Percentiles rank a stretch among this genome's conserved stretches.
Conservation (phyloP, 768 basidiomycete genomes). For the Phanerochaete sordida region DNA sequence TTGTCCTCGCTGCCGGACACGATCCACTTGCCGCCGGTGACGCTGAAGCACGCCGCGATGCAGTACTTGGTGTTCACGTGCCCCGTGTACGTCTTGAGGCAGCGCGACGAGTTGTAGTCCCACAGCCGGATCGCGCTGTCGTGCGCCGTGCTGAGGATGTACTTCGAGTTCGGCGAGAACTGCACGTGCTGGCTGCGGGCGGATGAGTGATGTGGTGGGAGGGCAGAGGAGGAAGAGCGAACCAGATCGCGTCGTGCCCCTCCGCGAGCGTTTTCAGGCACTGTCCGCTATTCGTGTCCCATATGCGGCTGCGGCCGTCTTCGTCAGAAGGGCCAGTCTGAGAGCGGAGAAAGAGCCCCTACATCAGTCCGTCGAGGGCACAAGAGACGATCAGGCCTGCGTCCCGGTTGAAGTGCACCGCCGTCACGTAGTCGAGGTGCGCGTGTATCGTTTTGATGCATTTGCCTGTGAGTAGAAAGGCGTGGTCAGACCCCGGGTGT, state of each 20-base stretch:
- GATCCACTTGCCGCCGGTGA: constrained; percentile 87
- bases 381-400: constrained; percentile 90
- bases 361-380: constrained; percentile 93
- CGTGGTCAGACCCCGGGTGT: too few relatives aligned
- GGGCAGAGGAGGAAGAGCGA: constrained; percentile 14
- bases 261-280: constrained; percentile 96
- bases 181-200: constrained; percentile 74
- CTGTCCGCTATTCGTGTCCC: constrained; percentile 90
- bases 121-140: constrained; percentile 92
- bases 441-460: constrained; percentile 86
- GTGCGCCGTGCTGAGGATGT: constrained; percentile 90
- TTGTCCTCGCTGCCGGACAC: constrained; percentile 89
- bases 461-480: constrained; percentile 69
- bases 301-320: constrained; percentile 70
- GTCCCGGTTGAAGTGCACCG: constrained; percentile 91
- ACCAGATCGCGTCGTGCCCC: constrained; percentile 84
- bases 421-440: constrained; percentile 92
- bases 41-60: constrained; percentile 79
- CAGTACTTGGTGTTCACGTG: constrained; percentile 84
- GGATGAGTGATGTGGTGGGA: not conserved
- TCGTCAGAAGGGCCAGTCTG: not conserved
- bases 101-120: constrained; percentile 90
- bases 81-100: constrained; percentile 86
- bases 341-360: constrained; percentile 26
- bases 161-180: constrained; percentile 95